A percentile compares a stretch with the other conserved stretches of the same genome.
phyloP scores from a whole-genome alignment of 1,284 basidiomycete genomes.

The Cryptococcus sp. region DNA sequence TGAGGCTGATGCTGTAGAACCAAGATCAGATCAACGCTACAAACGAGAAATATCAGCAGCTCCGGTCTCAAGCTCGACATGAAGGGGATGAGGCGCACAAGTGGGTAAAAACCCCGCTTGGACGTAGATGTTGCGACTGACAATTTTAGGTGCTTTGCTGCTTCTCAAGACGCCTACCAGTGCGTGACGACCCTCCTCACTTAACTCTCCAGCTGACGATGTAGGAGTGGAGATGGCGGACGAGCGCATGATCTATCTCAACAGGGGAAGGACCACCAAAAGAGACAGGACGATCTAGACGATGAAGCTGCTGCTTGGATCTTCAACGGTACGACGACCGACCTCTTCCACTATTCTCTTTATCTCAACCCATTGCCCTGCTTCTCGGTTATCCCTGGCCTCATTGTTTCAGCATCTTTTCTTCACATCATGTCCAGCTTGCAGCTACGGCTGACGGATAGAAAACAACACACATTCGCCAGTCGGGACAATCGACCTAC shows the following conservation, averaged over 20 bases:
- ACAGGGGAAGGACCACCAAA: conserved; percentile 75
- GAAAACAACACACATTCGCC: conserved; percentile 77
- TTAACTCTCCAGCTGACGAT: conserved; percentile 9
- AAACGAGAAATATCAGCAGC: conserved; percentile 60
- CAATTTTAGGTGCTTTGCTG: conserved; percentile 34
- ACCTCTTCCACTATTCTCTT: too few relatives aligned
- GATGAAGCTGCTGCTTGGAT: conserved; percentile 85
- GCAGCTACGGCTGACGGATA: conserved; percentile 32
- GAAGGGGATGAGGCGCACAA: conserved; percentile 55
- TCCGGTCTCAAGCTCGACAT: conserved; percentile 66
- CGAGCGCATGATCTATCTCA: conserved; percentile 76
- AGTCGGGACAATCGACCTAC: conserved; percentile 75
- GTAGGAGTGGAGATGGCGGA: conserved; percentile 62
- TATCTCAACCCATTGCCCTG: background rate
- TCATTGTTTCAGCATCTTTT: too few relatives aligned
- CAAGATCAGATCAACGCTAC: conserved; percentile 49
- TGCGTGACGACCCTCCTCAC: conserved; percentile 59
- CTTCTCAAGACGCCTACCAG: conserved; percentile 42
- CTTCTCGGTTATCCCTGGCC: too few relatives aligned
- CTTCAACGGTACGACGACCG: conserved; percentile 57
- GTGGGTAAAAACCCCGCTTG: conserved; percentile 12
- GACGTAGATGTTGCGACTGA: background rate
- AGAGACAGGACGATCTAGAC: conserved; percentile 74
- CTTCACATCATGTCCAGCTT: too few relatives aligned
- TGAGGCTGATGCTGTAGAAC: conserved; percentile 47